Evolutionary conservation across 2,329 filamentous ascomycete species (phyloP), one percentile per base, ranked within the genome.

Genomic region (Microcyclosporella mali): DNA sequence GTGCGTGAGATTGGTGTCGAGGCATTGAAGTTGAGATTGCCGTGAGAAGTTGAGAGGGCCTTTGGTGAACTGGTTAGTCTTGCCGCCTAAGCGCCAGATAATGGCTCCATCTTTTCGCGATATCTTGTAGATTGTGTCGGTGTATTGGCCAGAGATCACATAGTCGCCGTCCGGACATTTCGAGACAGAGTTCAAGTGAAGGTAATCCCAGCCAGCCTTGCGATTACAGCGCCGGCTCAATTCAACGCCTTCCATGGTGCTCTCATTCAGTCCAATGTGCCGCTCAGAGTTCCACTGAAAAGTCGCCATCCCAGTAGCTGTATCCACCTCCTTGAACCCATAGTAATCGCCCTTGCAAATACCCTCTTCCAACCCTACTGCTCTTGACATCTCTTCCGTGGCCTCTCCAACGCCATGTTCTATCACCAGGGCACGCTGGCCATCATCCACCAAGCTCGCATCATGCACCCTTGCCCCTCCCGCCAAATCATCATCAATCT

Each of bases 181-280:
- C 40, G 67, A 65, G 16, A 78, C 58, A 31, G 72, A 70, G 16
- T 49, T 47, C 18, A 37, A 31, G 18, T 46, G 44, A 16, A 46
- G 25, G 15, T 39, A 46, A 27, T 46, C 44, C 44, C 44, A 46
- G 21, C 34, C 43, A 21, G 27, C 36, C 10, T 28, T 17, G 21
- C 39, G 33, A 16, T 41, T 34, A 25, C 46, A 49, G 6, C 40
- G 31, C n/a, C 17, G n/a, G 4, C 32, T 32, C 14, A 36, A 38
- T 2, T 28, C 21, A 7, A 36, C 43, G 30, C 36, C 33, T 10
- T 35, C 27, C 28, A 45, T 45, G 3, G 30, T 40, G 37, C 31
- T 43, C 18, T 49, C 46, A 18, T 49, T 40, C 14, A 49, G 33
- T 4, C 35, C 43, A 11, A 48, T 38, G 15, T 48, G 46, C 19